These are phyloP conservation scores for Physcomitrium patens DNA, from an alignment of 225 moss, liverwort and hornwort species.

Conservation along the genomic window DNA sequence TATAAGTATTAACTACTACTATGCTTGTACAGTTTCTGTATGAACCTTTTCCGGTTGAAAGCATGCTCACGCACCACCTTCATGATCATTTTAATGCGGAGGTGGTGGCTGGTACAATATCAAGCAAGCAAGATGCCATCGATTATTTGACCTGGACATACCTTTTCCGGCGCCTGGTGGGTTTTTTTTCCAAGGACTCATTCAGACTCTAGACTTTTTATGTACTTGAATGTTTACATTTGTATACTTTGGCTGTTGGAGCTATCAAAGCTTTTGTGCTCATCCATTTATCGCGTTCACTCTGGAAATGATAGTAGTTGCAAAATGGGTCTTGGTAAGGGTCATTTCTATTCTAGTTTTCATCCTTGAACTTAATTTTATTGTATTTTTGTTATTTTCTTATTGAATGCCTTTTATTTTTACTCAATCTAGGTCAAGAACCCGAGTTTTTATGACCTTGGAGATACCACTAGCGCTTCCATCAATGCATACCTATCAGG, in stretches of 20 bases:
- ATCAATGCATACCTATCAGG: constrained; percentile 85
- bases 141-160: constrained; percentile 99
- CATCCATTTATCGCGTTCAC: constrained; percentile 16
- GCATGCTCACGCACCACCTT: constrained; percentile 92
- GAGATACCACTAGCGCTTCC: constrained; percentile 78
- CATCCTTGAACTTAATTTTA: neutral
- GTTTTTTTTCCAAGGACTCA: constrained; percentile 26
- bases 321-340: constrained; percentile 14
- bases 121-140: constrained; percentile 96
- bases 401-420: constrained; percentile 18
- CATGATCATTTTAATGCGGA: constrained; percentile 99
- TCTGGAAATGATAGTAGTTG: constrained; percentile 8
- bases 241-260: constrained; percentile 20
- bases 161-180: constrained; percentile 94
- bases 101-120: constrained; percentile 93
- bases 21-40: constrained; percentile 77
- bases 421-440: constrained; percentile 80
- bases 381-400: neutral
- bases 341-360: constrained; percentile 4
- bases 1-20: constrained; percentile 6
- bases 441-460: constrained; percentile 95
- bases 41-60: constrained; percentile 99
- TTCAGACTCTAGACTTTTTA: constrained; percentile 2
- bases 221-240: constrained; percentile 6
- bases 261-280: constrained; percentile 13